Conservation (phyloP, 352 stramenopile species). For the Phytophthora tentaculata region DNA sequence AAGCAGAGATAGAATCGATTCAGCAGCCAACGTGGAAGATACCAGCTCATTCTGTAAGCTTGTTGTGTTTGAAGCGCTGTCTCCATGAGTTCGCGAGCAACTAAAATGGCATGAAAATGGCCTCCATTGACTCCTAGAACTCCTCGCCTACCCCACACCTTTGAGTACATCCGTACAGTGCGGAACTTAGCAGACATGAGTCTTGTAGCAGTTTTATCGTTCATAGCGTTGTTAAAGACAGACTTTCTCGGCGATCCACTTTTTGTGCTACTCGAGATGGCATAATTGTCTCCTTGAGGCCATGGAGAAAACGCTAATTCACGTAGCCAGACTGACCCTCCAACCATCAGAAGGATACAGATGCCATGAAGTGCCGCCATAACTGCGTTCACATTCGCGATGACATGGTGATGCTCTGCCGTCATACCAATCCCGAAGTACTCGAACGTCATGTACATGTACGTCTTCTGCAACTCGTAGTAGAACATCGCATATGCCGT, state of each 20-base stretch:
- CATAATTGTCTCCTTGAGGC: not conserved
- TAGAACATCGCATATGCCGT: constrained; percentile 31
- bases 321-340: constrained; percentile 10
- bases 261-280: not conserved
- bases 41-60: constrained; percentile 44
- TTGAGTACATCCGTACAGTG: constrained; percentile 4
- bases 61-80: constrained; percentile 39
- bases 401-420: constrained; percentile 15
- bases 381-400: constrained; percentile 28
- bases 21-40: constrained; percentile 24
- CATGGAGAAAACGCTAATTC: constrained; percentile 13
- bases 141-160: not conserved
- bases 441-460: constrained; percentile 23
- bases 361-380: constrained; percentile 26
- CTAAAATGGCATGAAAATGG: constrained; percentile 16
- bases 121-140: constrained; percentile 1
- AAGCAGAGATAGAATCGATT: constrained; percentile 37
- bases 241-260: not conserved
- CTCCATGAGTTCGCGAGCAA: constrained; percentile 31
- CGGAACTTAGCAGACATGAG: not conserved
- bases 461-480: constrained; percentile 21
- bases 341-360: constrained; percentile 19
- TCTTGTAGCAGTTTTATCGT: not conserved
- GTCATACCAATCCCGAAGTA: constrained; percentile 27
- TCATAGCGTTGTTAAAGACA: not conserved